Base-by-base conservation (phyloP, 805 yeast species). In the Schwanniomyces vanrijiae region DNA sequence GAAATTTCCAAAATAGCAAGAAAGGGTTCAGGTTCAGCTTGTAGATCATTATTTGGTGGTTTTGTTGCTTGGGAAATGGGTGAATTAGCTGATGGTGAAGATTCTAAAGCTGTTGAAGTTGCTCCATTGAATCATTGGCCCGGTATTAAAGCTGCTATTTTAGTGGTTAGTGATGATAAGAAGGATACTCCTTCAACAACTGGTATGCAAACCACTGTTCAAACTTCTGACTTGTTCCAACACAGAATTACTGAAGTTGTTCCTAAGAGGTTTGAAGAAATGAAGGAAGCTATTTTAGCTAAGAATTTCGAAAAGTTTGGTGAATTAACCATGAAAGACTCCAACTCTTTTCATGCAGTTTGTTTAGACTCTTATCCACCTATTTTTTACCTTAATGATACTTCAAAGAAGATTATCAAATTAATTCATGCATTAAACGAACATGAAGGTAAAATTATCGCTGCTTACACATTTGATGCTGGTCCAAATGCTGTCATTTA, bases 51-150 rank as follows among this genome's bases (percentile, higher is more conserved):
- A 52, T 90, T 89, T 68, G 98, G 99, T 41, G 99, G 99, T 6
- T 94, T 83, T 62, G 99, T 94, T 10, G 98, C 98, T 3, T 94
- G 99, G 99, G 97, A 94, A 67, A 90, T 91, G 97, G 99, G 99
- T 47, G 54, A 57, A 3, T 53, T 61, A 48, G 69, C 53, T 0
- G 86, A 90, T 61, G 99, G 99, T n/a, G 76, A 81, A 39, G 99
- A 94, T 70, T 91, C 97, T 11, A 85, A 83, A 58, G 99, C 99
- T 3, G 96, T 90, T 24, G 90, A 91, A 71, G 81, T 94, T 34
- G 96, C 96, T 3, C 86, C 96, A 7, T 62, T 77, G 56, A 75
- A 73, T 29, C 96, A 89, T 67, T 94, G 99, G 99, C 90, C 97
- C 37, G 77, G 81, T 35, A 88, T 94, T 85, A 85, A 86, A 58